phyloP scores from a whole-genome alignment of 306 rosid species.

The Purshia tridentata region DNA sequence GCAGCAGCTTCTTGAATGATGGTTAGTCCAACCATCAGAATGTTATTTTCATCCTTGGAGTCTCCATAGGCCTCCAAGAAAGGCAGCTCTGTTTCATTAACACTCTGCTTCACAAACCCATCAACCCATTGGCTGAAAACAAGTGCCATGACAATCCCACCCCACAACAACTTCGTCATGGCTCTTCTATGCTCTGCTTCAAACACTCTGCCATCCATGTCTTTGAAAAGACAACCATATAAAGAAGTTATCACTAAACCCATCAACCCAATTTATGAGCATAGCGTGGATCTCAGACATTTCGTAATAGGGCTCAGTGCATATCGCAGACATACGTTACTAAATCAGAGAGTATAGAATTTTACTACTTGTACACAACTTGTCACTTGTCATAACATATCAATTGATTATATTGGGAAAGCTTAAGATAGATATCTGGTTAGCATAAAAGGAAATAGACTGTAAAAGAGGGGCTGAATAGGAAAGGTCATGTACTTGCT shows the following conservation, averaged over 20 bases:
- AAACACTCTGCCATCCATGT: slow-evolving; percentile 22
- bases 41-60: slow-evolving; percentile 28
- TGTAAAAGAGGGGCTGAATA: not conserved
- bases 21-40: slow-evolving; percentile 68
- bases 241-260: not conserved
- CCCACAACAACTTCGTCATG: slow-evolving; percentile 47
- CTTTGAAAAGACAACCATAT: not conserved
- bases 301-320: not conserved
- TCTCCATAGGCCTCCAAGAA: slow-evolving; percentile 47
- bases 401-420: not conserved
- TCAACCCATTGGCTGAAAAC: slow-evolving; percentile 46
- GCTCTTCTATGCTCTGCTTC: slow-evolving; percentile 24
- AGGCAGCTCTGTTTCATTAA: slow-evolving; percentile 54
- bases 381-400: not conserved
- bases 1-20: slow-evolving; percentile 66
- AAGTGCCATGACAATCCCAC: slow-evolving; percentile 36
- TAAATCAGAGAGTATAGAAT: too few relatives aligned
- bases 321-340: too few relatives aligned
- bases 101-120: slow-evolving; percentile 36
- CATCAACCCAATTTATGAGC: not conserved
- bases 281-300: not conserved
- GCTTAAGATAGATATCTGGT: not conserved
- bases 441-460: not conserved
- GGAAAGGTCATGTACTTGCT: too few relatives aligned
- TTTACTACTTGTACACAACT: not conserved